phyloP scores from a whole-genome alignment of 2,329 filamentous ascomycete species.

The Fusarium coicis region DNA sequence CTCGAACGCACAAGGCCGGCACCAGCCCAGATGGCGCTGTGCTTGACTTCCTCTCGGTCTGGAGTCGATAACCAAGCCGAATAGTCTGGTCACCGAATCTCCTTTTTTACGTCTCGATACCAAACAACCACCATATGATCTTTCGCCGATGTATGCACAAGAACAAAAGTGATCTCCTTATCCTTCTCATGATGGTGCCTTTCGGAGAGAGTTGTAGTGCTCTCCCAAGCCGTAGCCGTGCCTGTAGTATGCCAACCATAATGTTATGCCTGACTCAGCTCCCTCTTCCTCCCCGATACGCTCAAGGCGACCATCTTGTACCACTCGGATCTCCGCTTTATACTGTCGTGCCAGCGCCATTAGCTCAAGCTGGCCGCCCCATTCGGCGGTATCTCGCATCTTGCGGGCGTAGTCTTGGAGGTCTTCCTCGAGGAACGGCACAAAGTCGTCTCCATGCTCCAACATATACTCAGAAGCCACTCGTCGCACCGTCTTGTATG shows the following conservation, averaged over 20 bases:
- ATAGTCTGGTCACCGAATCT: constrained; percentile 4
- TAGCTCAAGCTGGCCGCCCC: constrained; percentile 94
- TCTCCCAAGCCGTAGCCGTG: constrained; percentile 95
- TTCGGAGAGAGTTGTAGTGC: constrained; percentile 92
- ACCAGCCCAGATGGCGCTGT: constrained; percentile 57
- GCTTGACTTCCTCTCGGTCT: constrained; percentile 65
- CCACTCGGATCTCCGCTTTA: constrained; percentile 80
- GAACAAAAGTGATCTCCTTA: constrained; percentile 36
- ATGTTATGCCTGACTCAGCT: constrained; percentile 60
- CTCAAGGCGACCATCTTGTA: constrained; percentile 86
- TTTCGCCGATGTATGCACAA: constrained; percentile 33
- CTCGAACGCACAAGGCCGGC: constrained; percentile 60
- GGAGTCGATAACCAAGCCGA: constrained; percentile 51
- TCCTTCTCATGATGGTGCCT: constrained; percentile 46
- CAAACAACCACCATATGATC: constrained; percentile 39
- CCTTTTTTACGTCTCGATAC: constrained; percentile 39
- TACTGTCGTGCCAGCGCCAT: constrained; percentile 85
- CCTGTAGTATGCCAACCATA: constrained; percentile 96
- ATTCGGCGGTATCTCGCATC: constrained; percentile 89
- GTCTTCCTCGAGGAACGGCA: constrained; percentile 85
- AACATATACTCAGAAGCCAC: constrained; percentile 83
- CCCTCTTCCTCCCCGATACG: constrained; percentile 68
- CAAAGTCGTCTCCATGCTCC: constrained; percentile 81
- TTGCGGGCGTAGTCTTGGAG: constrained; percentile 77
- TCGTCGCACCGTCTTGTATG: constrained; percentile 75